Evolutionary conservation across 1,139 yeast species (phyloP).

Genomic region (Arxiozyma slooffiae): DNA sequence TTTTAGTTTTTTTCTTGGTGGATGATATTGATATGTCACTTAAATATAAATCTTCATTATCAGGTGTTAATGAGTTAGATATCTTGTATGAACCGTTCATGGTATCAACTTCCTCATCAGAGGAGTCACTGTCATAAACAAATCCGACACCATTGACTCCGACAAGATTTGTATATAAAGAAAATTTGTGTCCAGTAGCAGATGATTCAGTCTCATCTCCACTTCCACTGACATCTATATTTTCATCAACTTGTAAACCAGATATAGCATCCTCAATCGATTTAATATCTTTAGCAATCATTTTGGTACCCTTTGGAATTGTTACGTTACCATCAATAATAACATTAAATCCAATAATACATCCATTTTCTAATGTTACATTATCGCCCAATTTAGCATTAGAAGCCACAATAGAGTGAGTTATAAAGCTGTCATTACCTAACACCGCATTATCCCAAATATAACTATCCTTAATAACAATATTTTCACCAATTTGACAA

Average conservation of each 20-base stretch:
- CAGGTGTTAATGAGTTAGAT: slow-evolving; percentile 40
- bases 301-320: slow-evolving; percentile 43
- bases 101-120: slow-evolving; percentile 36
- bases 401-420: slow-evolving; percentile 61
- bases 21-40: slow-evolving; percentile 78
- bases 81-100: slow-evolving; percentile 30
- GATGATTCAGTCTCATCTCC: slow-evolving; percentile 3
- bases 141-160: slow-evolving; percentile 55
- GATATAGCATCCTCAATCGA: slow-evolving; percentile 21
- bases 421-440: slow-evolving; percentile 52
- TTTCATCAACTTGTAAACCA: slow-evolving; percentile 23
- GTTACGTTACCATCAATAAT: slow-evolving; percentile 44
- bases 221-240: not conserved
- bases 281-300: slow-evolving; percentile 38
- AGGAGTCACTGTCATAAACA: slow-evolving; percentile 43
- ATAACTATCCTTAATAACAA: slow-evolving; percentile 59
- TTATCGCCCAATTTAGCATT: slow-evolving; percentile 45
- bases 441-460: slow-evolving; percentile 77
- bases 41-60: slow-evolving; percentile 52
- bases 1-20: slow-evolving; percentile 37
- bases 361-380: slow-evolving; percentile 50
- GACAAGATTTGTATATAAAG: slow-evolving; percentile 36
- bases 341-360: slow-evolving; percentile 74
- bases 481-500: slow-evolving; percentile 76
- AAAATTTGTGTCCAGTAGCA: slow-evolving; percentile 17